Base-by-base conservation (phyloP, 1,284 basidiomycete genomes). In the Sanghuangporus sanghuang region DNA sequence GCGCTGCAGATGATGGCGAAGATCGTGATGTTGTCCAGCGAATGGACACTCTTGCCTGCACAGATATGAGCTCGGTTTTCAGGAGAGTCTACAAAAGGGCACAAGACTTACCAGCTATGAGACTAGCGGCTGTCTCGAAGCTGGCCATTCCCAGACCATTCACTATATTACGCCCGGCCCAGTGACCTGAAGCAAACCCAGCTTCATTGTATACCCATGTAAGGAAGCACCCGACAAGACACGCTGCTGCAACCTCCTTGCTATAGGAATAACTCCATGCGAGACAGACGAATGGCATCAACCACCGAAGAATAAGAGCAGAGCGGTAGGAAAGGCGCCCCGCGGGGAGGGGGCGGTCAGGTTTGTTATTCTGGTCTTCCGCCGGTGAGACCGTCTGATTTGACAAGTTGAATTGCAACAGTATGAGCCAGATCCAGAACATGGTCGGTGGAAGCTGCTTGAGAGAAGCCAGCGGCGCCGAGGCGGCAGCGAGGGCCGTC, bases 341-440 rank as follows among this genome's bases (percentile, higher is more conserved):
- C 0, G 72, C 69, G 5, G 77, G 75, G 3, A 78, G 54, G 1
- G 77, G 77, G n/a, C 76, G 64, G 71, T 73, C 74, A 16, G 75
- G 74, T 35, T 71, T 71, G 61, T 78, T 78, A 12, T 71, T 32
- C 6, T 59, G 50, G 56, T 78, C 77, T 63, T 75, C 77, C 27
- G 72, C 69, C 1, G 62, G 65, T 14, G 67, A 68, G 18, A 70
- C 54, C 3, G 64, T 70, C 66, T 81, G 80, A 67, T 81, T 82
- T 6, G 79, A 78, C 16, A 78, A 67, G 50, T 76, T 71, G 67
- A 70, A 73, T 18, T 77, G 77, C 6, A 82, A 70, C 9, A 79
- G 66, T 59, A 79, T 75, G 0, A 79, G 60, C 79, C 79, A 81
- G n/a, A 75, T 73, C 80, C 80, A 81, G 16, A 74, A 62, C 1